These are phyloP conservation scores for Umbelopsis sp. DNA, from an alignment of 192 early-diverging fungal species.

Conservation along the genomic window DNA sequence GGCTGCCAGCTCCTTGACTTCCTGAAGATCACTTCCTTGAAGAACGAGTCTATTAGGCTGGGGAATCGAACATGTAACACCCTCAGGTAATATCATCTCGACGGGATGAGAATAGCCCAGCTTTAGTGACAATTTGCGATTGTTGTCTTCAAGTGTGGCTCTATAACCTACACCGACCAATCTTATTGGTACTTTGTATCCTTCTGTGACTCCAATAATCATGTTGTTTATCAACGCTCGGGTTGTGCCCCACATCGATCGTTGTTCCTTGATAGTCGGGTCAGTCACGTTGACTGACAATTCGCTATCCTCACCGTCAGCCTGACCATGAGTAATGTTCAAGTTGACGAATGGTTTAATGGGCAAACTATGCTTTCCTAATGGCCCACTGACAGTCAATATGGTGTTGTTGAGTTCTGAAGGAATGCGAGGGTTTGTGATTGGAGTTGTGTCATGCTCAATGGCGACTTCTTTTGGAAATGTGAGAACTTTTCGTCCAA, in stretches of 20 bases:
- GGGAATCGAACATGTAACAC: constrained; percentile 74
- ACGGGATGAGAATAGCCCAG: constrained; percentile 90
- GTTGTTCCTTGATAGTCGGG: constrained; percentile 69
- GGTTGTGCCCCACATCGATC: constrained; percentile 97
- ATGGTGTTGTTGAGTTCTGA: constrained; percentile 63
- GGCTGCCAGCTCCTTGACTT: constrained; percentile 90
- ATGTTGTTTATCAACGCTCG: constrained; percentile 85
- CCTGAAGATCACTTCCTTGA: constrained; percentile 75
- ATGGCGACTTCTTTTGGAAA: constrained; percentile 79
- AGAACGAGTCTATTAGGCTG: constrained; percentile 85
- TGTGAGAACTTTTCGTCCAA: constrained; percentile 78
- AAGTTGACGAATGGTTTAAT: constrained; percentile 83
- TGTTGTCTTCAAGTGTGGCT: constrained; percentile 72
- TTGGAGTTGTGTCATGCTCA: constrained; percentile 63
- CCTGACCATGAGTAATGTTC: constrained; percentile 21
- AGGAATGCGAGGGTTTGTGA: constrained; percentile 64
- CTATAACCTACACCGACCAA: constrained; percentile 95
- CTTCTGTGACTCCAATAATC: constrained; percentile 89
- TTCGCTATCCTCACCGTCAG: constrained; percentile 35
- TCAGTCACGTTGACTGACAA: constrained; percentile 61
- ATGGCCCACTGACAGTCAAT: constrained; percentile 78
- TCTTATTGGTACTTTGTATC: constrained; percentile 79
- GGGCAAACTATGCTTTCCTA: constrained; percentile 76
- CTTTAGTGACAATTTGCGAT: constrained; percentile 70
- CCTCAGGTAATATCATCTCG: constrained; percentile 76